Evolutionary conservation across 495 filamentous ascomycete species (phyloP).

Genomic region (Pseudevernia furfuracea): DNA sequence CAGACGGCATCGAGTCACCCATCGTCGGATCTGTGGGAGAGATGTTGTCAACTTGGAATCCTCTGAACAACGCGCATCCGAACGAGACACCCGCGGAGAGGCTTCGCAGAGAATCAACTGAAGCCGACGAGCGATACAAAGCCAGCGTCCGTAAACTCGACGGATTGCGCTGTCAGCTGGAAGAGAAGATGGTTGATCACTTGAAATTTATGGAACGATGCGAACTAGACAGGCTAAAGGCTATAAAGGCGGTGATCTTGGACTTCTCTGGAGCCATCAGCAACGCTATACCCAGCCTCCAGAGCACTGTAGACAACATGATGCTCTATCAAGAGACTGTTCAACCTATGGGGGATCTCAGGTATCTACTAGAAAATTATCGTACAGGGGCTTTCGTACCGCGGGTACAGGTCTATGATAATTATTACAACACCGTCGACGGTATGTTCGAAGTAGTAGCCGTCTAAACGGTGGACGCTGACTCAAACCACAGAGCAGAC

Average conservation of each 20-base stretch:
- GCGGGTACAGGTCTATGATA: slow-evolving; percentile 90
- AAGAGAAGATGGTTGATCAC: slow-evolving; percentile 88
- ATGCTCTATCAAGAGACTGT: slow-evolving; percentile 98
- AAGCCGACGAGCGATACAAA: slow-evolving; percentile 93
- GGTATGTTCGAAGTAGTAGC: slow-evolving; percentile 34
- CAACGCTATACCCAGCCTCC: slow-evolving; percentile 94
- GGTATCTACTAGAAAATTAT: slow-evolving; percentile 97
- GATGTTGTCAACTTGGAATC: slow-evolving; percentile 85
- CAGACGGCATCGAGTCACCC: slow-evolving; percentile 58
- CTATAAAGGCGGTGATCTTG: slow-evolving; percentile 93
- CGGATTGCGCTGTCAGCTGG: slow-evolving; percentile 80
- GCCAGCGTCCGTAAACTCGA: slow-evolving; percentile 75
- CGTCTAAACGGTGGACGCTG: slow-evolving; percentile 17
- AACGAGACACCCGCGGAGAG: slow-evolving; percentile 86
- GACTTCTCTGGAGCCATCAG: slow-evolving; percentile 97
- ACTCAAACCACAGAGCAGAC: slow-evolving; percentile 64
- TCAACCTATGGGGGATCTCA: slow-evolving; percentile 80
- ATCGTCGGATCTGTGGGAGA: slow-evolving; percentile 71
- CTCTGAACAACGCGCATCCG: slow-evolving; percentile 76
- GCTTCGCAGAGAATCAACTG: slow-evolving; percentile 78
- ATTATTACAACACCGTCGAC: slow-evolving; percentile 97
- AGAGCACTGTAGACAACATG: slow-evolving; percentile 95
- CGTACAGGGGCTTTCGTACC: slow-evolving; percentile 88
- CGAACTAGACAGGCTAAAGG: slow-evolving; percentile 90
- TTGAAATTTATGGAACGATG: slow-evolving; percentile 96